These are phyloP conservation scores for Oryza officinalis DNA, from an alignment of 176 grass and related monocot genomes.

Conservation along the genomic window DNA sequence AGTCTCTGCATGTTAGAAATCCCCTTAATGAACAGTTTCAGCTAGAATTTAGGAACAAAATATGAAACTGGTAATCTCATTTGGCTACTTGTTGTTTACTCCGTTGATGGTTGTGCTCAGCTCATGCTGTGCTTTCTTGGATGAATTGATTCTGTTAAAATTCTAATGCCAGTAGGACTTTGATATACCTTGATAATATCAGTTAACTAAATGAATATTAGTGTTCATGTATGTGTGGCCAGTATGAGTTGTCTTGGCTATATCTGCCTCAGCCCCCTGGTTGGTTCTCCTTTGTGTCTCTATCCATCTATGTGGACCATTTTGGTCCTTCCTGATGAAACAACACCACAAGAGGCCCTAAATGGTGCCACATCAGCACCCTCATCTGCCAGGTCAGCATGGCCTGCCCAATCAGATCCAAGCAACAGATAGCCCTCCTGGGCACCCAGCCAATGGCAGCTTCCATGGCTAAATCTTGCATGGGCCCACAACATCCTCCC, in stretches of 20 bases:
- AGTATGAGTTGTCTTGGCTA: constrained; percentile 7
- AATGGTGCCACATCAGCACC: constrained; percentile 39
- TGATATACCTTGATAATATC: neutral
- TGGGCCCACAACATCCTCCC: constrained; percentile 71
- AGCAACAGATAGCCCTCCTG: constrained; percentile 57
- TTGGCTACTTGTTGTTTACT: neutral
- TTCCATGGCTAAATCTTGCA: constrained; percentile 49
- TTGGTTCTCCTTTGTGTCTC: constrained; percentile 12
- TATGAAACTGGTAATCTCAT: neutral
- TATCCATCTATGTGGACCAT: constrained; percentile 7
- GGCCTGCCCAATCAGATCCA: constrained; percentile 53
- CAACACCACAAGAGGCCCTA: constrained; percentile 32
- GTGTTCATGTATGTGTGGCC: constrained; percentile 14
- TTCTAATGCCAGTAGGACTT: neutral
- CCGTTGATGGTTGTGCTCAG: neutral
- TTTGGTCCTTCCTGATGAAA: neutral
- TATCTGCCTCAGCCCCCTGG: constrained; percentile 1
- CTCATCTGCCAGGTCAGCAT: constrained; percentile 72
- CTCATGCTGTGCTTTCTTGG: neutral
- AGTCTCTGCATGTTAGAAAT: neutral
- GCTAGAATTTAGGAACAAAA: neutral
- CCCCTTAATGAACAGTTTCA: neutral
- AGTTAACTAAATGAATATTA: neutral
- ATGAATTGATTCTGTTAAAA: neutral
- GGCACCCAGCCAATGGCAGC: constrained; percentile 56